Evolutionary conservation across 306 rosid species (phyloP).

Genomic region (apple (Malus domestica)): ASM211411v1 NC_041798.1:23595501-23596000

Average conservation of each 20-base stretch:
- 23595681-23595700: conserved; percentile 61
- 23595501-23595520: neutral
- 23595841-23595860: conserved; percentile 52
- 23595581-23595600: conserved; percentile 23
- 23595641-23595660: conserved; percentile 25
- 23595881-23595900: conserved; percentile 87
- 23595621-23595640: conserved; percentile 71
- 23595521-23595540: neutral
- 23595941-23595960: conserved; percentile 91
- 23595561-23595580: neutral
- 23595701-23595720: conserved; percentile 70
- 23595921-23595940: conserved; percentile 56
- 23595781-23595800: conserved; percentile 89
- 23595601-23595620: conserved; percentile 34
- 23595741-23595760: conserved; percentile 81
- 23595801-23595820: conserved; percentile 65
- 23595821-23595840: conserved; percentile 50
- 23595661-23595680: conserved; percentile 56
- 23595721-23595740: conserved; percentile 96
- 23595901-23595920: conserved; percentile 74
- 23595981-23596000: conserved; percentile 89
- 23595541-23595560: conserved; percentile 22
- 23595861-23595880: conserved; percentile 36
- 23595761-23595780: conserved; percentile 51
- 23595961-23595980: conserved; percentile 87